A percentile compares a stretch with the other conserved stretches of the same genome.
These are phyloP conservation scores for Blastobotrys chiropterorum DNA, from an alignment of 805 yeast species.

Conservation along the genomic window DNA sequence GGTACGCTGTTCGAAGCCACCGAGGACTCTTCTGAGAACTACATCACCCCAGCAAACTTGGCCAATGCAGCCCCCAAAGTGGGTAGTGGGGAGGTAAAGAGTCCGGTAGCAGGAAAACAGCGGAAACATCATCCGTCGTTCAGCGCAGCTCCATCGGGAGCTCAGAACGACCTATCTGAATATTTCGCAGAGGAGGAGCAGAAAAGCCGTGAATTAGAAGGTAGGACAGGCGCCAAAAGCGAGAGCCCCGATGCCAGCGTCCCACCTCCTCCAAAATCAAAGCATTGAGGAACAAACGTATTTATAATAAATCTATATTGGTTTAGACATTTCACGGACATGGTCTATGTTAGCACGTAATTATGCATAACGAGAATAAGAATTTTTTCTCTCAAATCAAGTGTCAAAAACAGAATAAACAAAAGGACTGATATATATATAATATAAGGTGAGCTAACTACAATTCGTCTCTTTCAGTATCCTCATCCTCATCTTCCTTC, in stretches of 20 bases:
- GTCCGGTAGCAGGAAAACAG: neutral
- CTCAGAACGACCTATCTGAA: slow-evolving; percentile 16
- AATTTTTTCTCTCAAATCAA: no score
- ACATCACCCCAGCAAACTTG: slow-evolving; percentile 17
- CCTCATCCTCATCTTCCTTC: slow-evolving; percentile 26
- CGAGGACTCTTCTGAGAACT: slow-evolving; percentile 6
- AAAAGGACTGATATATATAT: neutral
- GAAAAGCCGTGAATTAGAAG: slow-evolving; percentile 20
- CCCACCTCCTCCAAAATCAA: slow-evolving; percentile 21
- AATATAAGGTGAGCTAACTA: neutral
- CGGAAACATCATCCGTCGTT: slow-evolving; percentile 7
- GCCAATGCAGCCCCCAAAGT: slow-evolving; percentile 10
- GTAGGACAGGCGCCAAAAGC: slow-evolving; percentile 9
- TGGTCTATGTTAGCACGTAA: no score
- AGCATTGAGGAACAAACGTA: neutral
- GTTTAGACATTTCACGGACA: no score
- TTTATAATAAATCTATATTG: neutral
- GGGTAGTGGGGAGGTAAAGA: neutral
- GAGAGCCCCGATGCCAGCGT: slow-evolving; percentile 17
- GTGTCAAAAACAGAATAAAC: neutral
- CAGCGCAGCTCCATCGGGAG: slow-evolving; percentile 5
- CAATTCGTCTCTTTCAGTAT: slow-evolving; percentile 6
- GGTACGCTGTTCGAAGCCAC: slow-evolving; percentile 36
- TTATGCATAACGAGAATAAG: no score
- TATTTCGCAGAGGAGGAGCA: slow-evolving; percentile 26